Conservation (phyloP, 2,329 filamentous ascomycete species). For the Penicillium sp. region DNA sequence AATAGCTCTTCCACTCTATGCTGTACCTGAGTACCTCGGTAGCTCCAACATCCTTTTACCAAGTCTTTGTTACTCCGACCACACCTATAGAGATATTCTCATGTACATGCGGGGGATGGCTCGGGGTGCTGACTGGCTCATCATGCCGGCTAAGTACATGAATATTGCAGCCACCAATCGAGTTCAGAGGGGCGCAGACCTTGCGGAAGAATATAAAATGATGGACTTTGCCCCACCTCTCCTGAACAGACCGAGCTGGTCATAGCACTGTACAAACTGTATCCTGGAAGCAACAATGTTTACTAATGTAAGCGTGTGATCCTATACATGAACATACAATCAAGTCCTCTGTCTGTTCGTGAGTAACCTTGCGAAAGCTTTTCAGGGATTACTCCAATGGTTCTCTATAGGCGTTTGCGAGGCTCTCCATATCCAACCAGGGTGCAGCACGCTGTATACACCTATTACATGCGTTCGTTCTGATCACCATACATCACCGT, state of each 20-base stretch:
- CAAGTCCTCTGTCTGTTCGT: not conserved
- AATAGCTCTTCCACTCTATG: not conserved
- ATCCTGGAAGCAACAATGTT: conserved; percentile 5
- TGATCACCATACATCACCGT: conserved; percentile 1
- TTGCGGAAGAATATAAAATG: conserved; percentile 19
- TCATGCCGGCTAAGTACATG: conserved; percentile 1
- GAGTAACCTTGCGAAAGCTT: not conserved
- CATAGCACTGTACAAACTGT: conserved; percentile 17
- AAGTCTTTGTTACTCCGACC: not conserved
- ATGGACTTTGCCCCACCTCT: conserved; percentile 20
- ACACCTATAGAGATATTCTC: not conserved
- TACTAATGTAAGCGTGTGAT: not conserved
- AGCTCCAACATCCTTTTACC: not conserved
- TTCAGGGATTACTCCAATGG: not conserved
- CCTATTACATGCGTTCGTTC: not conserved
- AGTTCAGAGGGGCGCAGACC: conserved; percentile 12
- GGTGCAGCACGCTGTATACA: not conserved
- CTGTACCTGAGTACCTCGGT: not conserved
- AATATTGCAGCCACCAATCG: conserved; percentile 6
- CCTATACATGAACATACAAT: too few relatives aligned
- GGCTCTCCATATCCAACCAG: not conserved
- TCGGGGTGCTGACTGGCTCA: conserved; percentile 2
- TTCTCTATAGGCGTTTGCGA: not conserved
- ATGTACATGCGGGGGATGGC: conserved; percentile 3
- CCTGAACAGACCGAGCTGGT: conserved; percentile 28